These are phyloP conservation scores for Arthroderma uncinatum DNA, from an alignment of 2,329 filamentous ascomycete genomes.

Conservation along the genomic window DNA sequence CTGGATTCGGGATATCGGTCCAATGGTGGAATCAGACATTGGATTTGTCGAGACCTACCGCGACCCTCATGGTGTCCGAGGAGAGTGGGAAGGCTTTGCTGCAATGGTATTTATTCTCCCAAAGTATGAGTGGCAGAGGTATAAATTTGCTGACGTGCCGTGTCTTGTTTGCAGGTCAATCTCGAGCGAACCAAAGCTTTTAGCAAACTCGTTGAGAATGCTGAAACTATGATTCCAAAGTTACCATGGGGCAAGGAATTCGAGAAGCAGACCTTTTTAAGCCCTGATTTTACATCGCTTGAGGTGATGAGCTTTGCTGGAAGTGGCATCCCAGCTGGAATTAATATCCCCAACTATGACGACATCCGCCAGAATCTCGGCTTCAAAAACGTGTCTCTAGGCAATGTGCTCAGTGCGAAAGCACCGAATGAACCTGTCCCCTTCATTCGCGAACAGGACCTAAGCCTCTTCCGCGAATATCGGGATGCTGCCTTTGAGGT, in stretches of 20 bases:
- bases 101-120: constrained; percentile 40
- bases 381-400: constrained; percentile 67
- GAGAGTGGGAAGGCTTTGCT: constrained; percentile 78
- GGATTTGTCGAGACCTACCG: constrained; percentile 80
- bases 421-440: constrained; percentile 85
- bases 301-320: constrained; percentile 76
- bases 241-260: constrained; percentile 82
- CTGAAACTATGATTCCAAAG: constrained; percentile 73
- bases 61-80: constrained; percentile 68
- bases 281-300: constrained; percentile 88
- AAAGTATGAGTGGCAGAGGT: neutral
- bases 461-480: constrained; percentile 67
- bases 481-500: constrained; percentile 86
- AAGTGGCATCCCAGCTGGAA: constrained; percentile 51
- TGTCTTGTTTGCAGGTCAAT: constrained; percentile 53
- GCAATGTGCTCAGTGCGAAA: constrained; percentile 85
- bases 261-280: constrained; percentile 91
- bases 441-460: constrained; percentile 70
- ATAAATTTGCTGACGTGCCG: constrained; percentile 24
- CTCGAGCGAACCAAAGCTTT: constrained; percentile 83
- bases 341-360: constrained; percentile 49
- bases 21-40: constrained; percentile 67
- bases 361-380: constrained; percentile 51
- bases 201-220: constrained; percentile 68
- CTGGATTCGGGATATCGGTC: constrained; percentile 76